phyloP scores from a whole-genome alignment of 306 rosid species.

The Vicia faba region DNA sequence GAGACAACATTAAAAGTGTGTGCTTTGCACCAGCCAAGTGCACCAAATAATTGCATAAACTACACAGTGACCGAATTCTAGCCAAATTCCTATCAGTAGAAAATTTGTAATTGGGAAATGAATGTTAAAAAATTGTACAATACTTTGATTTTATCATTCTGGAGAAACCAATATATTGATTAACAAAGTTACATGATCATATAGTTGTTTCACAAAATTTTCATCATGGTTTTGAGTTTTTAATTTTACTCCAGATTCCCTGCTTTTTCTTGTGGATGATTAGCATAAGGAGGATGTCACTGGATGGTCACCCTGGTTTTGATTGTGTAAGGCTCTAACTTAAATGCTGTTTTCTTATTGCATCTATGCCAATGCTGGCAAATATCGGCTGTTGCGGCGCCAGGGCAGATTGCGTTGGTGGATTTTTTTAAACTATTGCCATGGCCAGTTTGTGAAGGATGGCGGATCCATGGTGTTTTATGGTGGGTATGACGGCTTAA shows the following conservation, averaged over 20 bases:
- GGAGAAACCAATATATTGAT: slow-evolving; percentile 21
- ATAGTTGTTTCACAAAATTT: slow-evolving; percentile 1
- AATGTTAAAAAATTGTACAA: background rate
- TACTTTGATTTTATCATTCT: slow-evolving; percentile 21
- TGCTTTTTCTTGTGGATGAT: slow-evolving; percentile 87
- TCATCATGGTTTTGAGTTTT: slow-evolving; percentile 32
- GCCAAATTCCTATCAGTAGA: background rate
- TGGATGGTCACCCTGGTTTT: slow-evolving; percentile 80
- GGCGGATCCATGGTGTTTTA: background rate
- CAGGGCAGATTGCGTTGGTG: background rate
- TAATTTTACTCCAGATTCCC: slow-evolving; percentile 64
- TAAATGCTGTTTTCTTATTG: slow-evolving; percentile 15
- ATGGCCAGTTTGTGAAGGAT: background rate
- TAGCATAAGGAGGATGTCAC: slow-evolving; percentile 84
- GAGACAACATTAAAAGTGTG: slow-evolving; percentile 23
- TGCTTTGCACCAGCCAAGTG: slow-evolving; percentile 13
- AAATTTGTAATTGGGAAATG: background rate
- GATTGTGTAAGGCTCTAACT: slow-evolving; percentile 63
- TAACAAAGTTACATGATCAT: slow-evolving; percentile 15
- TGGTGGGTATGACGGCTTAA: background rate
- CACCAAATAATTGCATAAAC: slow-evolving; percentile 28
- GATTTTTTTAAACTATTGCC: background rate
- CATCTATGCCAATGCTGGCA: background rate
- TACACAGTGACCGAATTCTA: slow-evolving; percentile 12
- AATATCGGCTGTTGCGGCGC: background rate